Evolutionary conservation across 1,284 basidiomycete genomes (phyloP).

Genomic region (Cutaneotrichosporon mucoides): DNA sequence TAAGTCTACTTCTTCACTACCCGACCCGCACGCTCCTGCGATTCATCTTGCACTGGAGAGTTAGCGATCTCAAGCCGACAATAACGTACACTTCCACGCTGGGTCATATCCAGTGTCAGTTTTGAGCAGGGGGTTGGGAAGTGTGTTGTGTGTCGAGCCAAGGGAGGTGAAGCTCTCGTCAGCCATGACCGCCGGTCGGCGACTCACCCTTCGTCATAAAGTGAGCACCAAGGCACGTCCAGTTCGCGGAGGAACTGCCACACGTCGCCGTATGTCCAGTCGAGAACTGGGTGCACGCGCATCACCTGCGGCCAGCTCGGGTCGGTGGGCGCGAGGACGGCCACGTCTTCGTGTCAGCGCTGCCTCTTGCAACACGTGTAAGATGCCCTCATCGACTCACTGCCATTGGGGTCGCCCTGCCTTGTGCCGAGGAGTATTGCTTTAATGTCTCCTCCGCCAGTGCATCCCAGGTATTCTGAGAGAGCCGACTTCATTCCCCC

Average conservation of each 20-base stretch:
- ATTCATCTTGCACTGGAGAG: not conserved
- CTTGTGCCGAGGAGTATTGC: conserved; percentile 88
- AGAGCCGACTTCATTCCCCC: conserved; percentile 81
- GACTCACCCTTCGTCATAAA: conserved; percentile 84
- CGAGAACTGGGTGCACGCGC: conserved; percentile 90
- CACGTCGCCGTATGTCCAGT: conserved; percentile 86
- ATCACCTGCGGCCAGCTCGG: conserved; percentile 83
- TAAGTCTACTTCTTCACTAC: conserved; percentile 1
- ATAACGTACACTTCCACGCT: conserved; percentile 36
- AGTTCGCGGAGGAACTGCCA: conserved; percentile 81
- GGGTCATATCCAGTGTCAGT: conserved; percentile 32
- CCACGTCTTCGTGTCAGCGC: conserved; percentile 52
- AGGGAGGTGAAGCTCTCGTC: conserved; percentile 72
- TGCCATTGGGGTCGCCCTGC: conserved; percentile 84
- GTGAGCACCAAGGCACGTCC: conserved; percentile 72
- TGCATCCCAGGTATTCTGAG: conserved; percentile 62
- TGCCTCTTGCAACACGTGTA: not conserved
- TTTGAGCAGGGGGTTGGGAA: conserved; percentile 78
- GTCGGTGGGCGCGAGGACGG: conserved; percentile 73
- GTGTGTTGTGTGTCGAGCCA: conserved; percentile 91
- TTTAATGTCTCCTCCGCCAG: conserved; percentile 52
- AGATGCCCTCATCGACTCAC: conserved; percentile 52
- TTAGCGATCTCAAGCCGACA: not conserved
- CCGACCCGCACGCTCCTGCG: conserved; percentile 13
- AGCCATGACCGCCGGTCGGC: not conserved